Evolutionary conservation across 768 basidiomycete species (phyloP).

Genomic region (Chalciporus pseudorubinellus): DNA sequence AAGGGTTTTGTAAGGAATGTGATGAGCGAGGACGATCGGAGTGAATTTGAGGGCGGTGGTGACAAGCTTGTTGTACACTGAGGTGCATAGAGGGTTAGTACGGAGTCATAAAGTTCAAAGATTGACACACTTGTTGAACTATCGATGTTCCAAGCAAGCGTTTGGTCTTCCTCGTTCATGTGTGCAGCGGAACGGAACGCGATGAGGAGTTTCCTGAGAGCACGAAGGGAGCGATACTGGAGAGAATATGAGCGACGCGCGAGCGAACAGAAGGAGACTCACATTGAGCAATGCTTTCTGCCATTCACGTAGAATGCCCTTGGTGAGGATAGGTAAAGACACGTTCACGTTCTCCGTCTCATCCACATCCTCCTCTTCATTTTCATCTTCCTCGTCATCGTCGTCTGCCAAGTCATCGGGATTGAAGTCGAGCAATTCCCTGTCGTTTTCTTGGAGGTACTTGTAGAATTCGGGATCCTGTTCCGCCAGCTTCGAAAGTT

Average conservation of each 20-base stretch:
- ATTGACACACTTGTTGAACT: constrained; percentile 46
- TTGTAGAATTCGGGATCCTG: constrained; percentile 99
- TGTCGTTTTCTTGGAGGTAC: constrained; percentile 94
- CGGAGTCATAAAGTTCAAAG: background rate
- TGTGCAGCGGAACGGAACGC: constrained; percentile 91
- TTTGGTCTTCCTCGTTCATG: constrained; percentile 82
- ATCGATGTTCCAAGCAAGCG: constrained; percentile 85
- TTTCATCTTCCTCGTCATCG: constrained; percentile 49
- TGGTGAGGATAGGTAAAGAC: constrained; percentile 58
- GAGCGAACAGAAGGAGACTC: constrained; percentile 13
- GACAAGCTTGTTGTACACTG: constrained; percentile 95
- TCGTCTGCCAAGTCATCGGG: constrained; percentile 47
- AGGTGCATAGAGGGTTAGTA: background rate
- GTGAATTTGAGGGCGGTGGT: constrained; percentile 86
- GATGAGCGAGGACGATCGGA: constrained; percentile 82
- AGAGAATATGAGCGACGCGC: constrained; percentile 1
- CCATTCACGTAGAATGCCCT: constrained; percentile 73
- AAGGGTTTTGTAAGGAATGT: constrained; percentile 82
- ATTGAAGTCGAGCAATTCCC: constrained; percentile 82
- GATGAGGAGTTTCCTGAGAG: constrained; percentile 77
- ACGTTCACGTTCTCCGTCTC: constrained; percentile 43
- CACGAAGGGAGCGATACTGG: constrained; percentile 84
- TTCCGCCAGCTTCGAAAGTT: constrained; percentile 85
- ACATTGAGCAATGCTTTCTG: constrained; percentile 88
- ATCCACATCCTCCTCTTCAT: constrained; percentile 43